Evolutionary conservation across 805 yeast genomes (phyloP), one percentile per base, ranked within the genome.

Genomic region (Sporopachydermia lactativora): DNA sequence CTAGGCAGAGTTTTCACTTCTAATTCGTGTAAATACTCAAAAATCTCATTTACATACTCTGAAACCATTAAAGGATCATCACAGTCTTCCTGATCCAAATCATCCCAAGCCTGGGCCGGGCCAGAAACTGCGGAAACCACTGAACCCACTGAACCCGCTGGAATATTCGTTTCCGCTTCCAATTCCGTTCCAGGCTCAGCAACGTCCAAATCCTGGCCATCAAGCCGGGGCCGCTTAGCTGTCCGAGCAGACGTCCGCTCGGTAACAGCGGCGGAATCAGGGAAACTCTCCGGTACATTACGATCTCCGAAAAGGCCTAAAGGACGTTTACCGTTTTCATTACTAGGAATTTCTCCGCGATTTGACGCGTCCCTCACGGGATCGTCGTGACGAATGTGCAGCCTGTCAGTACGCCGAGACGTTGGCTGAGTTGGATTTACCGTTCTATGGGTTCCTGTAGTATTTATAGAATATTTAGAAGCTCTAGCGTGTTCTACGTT

Each of bases 11-110:
- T 83, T 52, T 72, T 69, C 37, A 68, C 59, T 61, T 86, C 95
- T 44, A 79, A 65, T 52, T 70, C 76, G 55, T 78, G 77, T 50
- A 88, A 63, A 58, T 82, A 85, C 19, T 73, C 79, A 59, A 84
- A 88, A 43, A 89, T 88, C 45, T 85, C 96, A 46, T 65, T 72
- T 42, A 82, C 95, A 58, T 88, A 89, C 63, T 89, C 98, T 45
- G 86, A 75, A 19, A 83, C 96, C 96, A 89, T 88, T 46, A 83
- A 61, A 15, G 68, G 68, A 43, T 65, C 70, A 19, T 51, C 57
- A 37, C 45, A 49, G 40, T 65, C 68, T 16, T 57, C 62, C 15
- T 53, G 58, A 39, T 61, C 62, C 19, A 50, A 42, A 41, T 50
- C 54, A 16, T 47, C 52, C 52, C 52, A 48, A 18, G 41, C 45